Conservation (phyloP, 73 alveolate species). For the Paraurostyla sp. region DNA sequence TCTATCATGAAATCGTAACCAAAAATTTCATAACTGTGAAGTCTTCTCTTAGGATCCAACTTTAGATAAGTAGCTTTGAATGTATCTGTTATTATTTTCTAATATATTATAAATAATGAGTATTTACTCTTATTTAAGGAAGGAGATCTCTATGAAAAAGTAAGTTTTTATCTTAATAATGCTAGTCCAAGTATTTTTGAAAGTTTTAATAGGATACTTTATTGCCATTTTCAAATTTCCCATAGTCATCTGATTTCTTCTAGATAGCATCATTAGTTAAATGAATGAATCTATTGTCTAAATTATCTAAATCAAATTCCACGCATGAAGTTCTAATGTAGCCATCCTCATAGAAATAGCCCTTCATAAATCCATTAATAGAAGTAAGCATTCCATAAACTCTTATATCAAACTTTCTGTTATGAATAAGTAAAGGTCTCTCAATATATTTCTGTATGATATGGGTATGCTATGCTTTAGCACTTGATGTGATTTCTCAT, state of each 20-base stretch:
- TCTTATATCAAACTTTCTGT: slow-evolving; percentile 75
- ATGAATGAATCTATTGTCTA: slow-evolving; percentile 71
- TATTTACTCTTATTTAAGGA: slow-evolving; percentile 65
- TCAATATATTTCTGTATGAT: slow-evolving; percentile 66
- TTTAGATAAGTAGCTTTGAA: slow-evolving; percentile 64
- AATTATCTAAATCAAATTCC: slow-evolving; percentile 59
- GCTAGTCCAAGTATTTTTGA: slow-evolving; percentile 53
- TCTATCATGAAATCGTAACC: slow-evolving; percentile 96
- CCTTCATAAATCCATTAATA: slow-evolving; percentile 65
- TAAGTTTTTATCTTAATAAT: slow-evolving; percentile 28
- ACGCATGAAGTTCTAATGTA: slow-evolving; percentile 73
- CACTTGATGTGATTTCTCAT: slow-evolving; percentile 57
- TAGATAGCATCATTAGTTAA: slow-evolving; percentile 82
- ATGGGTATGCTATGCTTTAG: slow-evolving; percentile 40
- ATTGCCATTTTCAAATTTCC: slow-evolving; percentile 78
- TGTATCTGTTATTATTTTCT: slow-evolving; percentile 68
- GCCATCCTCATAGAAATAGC: slow-evolving; percentile 82
- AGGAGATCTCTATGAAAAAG: slow-evolving; percentile 47
- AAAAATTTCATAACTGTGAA: slow-evolving; percentile 77
- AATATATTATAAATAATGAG: neutral
- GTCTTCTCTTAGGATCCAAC: slow-evolving; percentile 72
- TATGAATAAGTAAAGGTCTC: slow-evolving; percentile 71
- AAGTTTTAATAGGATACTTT: slow-evolving; percentile 65
- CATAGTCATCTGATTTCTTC: slow-evolving; percentile 76
- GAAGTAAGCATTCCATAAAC: slow-evolving; percentile 62